Conservation (phyloP, 164 flowering plant species). For the Vitis vinifera region DNA sequence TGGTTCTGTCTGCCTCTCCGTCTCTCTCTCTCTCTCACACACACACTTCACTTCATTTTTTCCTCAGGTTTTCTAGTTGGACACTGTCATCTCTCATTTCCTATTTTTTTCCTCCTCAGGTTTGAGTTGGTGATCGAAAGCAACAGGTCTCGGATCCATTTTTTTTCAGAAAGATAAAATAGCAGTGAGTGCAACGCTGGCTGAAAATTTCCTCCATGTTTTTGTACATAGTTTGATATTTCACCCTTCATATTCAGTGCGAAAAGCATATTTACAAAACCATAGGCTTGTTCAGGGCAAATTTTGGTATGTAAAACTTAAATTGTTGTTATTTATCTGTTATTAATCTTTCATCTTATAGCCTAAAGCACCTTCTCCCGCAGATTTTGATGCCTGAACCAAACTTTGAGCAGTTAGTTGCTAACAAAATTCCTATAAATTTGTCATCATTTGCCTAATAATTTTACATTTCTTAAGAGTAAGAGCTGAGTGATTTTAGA, state of each 20-base stretch:
- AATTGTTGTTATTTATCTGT: neutral
- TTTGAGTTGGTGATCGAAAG: neutral
- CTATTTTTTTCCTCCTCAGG: too few species aligned
- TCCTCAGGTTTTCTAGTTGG: neutral
- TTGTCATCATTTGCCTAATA: too few species aligned
- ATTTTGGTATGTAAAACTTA: neutral
- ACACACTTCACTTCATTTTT: neutral
- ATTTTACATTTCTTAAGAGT: too few species aligned
- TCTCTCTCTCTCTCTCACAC: neutral
- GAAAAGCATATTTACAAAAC: neutral
- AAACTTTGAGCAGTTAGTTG: too few species aligned
- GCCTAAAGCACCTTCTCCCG: neutral
- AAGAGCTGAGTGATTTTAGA: too few species aligned
- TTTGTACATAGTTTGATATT: conserved; percentile 1
- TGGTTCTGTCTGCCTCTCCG: neutral
- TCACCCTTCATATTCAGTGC: neutral
- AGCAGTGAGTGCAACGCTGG: neutral
- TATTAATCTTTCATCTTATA: too few species aligned
- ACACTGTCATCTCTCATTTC: too few species aligned
- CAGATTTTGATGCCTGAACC: neutral
- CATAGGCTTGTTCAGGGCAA: neutral
- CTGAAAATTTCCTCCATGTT: neutral
- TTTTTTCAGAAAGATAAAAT: neutral
- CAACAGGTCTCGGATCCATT: neutral
- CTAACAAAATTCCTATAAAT: too few species aligned